Evolutionary conservation across 805 yeast species (phyloP), one percentile per base, ranked within the genome.

Genomic region (Hanseniaspora jakobsenii): DNA sequence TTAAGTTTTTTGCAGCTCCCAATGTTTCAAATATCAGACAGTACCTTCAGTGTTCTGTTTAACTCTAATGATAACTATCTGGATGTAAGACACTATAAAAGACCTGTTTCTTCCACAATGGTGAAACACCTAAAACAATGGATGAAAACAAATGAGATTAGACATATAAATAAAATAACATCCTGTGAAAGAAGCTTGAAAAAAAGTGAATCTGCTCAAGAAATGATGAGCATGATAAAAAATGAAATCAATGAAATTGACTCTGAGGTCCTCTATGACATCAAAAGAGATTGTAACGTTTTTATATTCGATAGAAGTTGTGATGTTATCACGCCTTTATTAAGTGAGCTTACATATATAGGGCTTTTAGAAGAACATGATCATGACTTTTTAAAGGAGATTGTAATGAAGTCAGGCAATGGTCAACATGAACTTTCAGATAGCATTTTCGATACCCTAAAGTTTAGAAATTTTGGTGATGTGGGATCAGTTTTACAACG

Each of bases 291-390:
- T 48, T 71, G 77, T 41, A 93, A 89, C 55, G 61, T 87, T 23
- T 67, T 89, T 5, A 78, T 87, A 1, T 55, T 89, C 17, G 97
- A 89, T 55, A 66, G 98, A 38, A 73, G 78, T 43, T 58, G 78
- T 23, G 98, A 89, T 61, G 69, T 73, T 34, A 59, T 81, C 4
- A 75, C 94, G 1, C 78, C 85, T 1, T 54, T 84, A 9, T 62
- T 85, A 44, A 74, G 77, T 21, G 96, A 87, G 53, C 62, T 87
- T 52, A 81, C 85, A 2, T 89, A 87, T 57, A 66, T 73, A 14
- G 98, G 97, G 0, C 65, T 91, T 13, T 65, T 86, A 17, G 87
- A 82, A 57, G 95, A 87, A 52, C 57, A 32, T 75, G 10, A 68
- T 75, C 51, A 75, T 72, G 4, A 62, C 78, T 5, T 65, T 69